Percentiles rank a stretch among this genome's conserved stretches.
Conservation (phyloP, 148 eudicot species). For the Mesembryanthemum crystallinum region DNA sequence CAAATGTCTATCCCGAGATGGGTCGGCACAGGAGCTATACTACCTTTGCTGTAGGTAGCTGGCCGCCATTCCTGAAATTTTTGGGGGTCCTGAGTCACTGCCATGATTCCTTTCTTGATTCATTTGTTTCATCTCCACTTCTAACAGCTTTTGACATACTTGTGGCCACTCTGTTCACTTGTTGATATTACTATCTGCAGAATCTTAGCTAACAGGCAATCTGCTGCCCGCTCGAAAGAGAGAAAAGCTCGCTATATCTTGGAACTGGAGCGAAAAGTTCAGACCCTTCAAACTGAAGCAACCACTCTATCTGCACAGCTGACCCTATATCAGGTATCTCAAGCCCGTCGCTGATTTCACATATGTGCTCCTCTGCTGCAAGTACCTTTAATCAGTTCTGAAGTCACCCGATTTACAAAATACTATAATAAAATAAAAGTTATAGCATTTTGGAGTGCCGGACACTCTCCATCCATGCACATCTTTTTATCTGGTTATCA, state of each 20-base stretch:
- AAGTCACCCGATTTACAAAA: neutral
- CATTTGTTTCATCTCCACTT: neutral
- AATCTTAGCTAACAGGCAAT: conserved; percentile 58
- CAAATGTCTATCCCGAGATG: no score
- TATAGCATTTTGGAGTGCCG: neutral
- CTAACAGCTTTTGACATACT: neutral
- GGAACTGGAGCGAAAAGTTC: conserved; percentile 53
- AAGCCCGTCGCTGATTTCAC: neutral
- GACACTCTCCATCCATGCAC: neutral
- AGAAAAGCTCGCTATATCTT: conserved; percentile 56
- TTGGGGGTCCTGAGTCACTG: neutral
- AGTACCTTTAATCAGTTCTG: neutral
- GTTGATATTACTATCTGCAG: conserved; percentile 31
- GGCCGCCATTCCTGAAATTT: no score
- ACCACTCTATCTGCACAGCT: conserved; percentile 59
- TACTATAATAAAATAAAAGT: neutral
- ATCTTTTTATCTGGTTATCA: neutral
- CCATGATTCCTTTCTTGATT: neutral
- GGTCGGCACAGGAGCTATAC: no score
- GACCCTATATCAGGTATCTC: conserved; percentile 46
- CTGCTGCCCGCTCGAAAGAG: conserved; percentile 70
- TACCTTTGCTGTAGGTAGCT: no score
- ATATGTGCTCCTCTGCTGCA: neutral
- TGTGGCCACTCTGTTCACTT: neutral
- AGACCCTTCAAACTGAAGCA: conserved; percentile 56